Percentiles rank a stretch among this genome's conserved stretches.
phyloP scores from a whole-genome alignment of 148 eudicot genomes.

The Camellia sinensis region DNA sequence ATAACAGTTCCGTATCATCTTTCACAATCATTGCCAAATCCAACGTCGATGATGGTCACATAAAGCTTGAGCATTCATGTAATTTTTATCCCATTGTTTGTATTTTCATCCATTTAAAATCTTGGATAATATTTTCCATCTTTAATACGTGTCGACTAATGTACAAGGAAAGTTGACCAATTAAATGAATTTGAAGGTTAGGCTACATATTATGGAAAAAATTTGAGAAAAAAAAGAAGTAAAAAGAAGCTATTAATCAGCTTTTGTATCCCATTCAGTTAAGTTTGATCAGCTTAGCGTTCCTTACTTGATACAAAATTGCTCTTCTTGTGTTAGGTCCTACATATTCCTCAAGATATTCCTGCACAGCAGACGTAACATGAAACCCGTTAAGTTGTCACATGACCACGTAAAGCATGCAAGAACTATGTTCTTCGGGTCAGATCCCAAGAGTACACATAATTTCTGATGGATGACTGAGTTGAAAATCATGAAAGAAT shows the following conservation, averaged over 20 bases:
- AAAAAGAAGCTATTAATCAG: background rate
- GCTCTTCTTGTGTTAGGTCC: slow-evolving; percentile 71
- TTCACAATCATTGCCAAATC: background rate
- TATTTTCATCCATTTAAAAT: background rate
- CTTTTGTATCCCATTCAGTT: background rate
- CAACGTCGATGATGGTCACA: background rate
- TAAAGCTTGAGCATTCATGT: background rate
- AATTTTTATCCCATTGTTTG: background rate
- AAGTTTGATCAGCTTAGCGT: slow-evolving; percentile 3
- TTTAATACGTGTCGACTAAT: background rate
- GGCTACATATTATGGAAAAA: background rate
- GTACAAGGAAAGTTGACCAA: background rate
- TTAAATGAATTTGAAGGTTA: background rate
- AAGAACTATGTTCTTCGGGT: background rate
- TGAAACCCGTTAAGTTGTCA: slow-evolving; percentile 13
- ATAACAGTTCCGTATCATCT: background rate
- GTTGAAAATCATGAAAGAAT: background rate
- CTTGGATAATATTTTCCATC: background rate
- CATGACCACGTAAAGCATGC: background rate
- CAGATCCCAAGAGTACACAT: background rate
- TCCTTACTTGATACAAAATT: slow-evolving; percentile 70
- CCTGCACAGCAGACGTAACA: slow-evolving; percentile 47
- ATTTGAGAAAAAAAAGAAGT: background rate
- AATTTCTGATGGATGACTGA: background rate
- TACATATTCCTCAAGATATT: slow-evolving; percentile 75